Evolutionary conservation across 1,284 basidiomycete species (phyloP), one percentile per base, ranked within the genome.

Genomic region (Athelia sp.): DNA sequence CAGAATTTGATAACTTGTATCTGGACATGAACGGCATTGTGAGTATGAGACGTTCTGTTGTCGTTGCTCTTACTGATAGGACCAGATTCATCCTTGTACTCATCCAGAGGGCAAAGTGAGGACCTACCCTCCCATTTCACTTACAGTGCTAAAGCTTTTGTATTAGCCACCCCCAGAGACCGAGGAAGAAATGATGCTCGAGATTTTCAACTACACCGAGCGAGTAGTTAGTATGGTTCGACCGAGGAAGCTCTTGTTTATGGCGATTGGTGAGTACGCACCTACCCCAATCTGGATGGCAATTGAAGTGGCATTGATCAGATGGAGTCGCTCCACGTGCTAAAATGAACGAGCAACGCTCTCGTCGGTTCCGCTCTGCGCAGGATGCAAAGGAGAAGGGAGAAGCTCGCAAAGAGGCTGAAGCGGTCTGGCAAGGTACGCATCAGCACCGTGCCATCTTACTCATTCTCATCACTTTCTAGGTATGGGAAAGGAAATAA

Each of bases 341-440:
- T 29, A 99, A 99, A 74, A 99, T 99, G 96, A 98, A 98, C 66
- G 96, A 98, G 65, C 95, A 98, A 67, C 90, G 96, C 14, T 94
- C 93, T 18, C 82, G 97, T 62, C 90, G 96, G 55, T 99, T 99
- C 74, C 83, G 97, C 50, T 83, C 95, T 15, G 85, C 94, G 2
- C 93, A 95, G 64, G 97, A 99, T 67, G 95, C 96, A 0, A 86
- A 90, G 55, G 91, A 97, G 46, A 96, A 98, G 69, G 93, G 93
- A 53, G 83, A 92, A 55, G 91, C 92, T 52, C 80, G 82, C 43
- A 81, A 82, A 62, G 85, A 93, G 61, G 83, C 89, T 4, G 78
- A 98, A 48, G 78, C 81, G 17, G 66, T 97, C 58, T 98, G 93
- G 84, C 87, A 95, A 76, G 75, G 90, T 86, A 53, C 36, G 79